Evolutionary conservation across 2,329 filamentous ascomycete species (phyloP), one percentile per base, ranked within the genome.

Genomic region (Xylaria sp.): DNA sequence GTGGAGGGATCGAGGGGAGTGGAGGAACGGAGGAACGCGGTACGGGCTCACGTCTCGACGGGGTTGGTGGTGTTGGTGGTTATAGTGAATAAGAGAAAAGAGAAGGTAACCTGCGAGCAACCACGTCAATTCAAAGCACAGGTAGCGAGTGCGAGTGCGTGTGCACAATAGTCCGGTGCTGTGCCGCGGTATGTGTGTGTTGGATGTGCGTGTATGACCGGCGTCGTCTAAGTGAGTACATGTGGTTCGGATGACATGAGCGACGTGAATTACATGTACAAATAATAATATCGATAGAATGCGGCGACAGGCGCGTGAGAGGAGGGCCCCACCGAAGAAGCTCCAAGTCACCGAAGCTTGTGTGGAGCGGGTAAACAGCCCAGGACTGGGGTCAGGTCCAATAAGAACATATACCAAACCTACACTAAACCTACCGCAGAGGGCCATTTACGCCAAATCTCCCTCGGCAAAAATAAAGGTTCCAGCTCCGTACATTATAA

Each of bases 291-390:
- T 33, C 7, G 33, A 38, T 13, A 53, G 48, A 51, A 53, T 53
- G 49, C 49, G 49, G 49, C 46, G 5, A 28, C 15, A 26, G 49
- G 49, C 49, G 49, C 49, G 49, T 53, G 26, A 33, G 31, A 28
- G 15, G 49, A 53, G 15, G 40, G 26, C 26, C 49, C 49, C 49
- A 53, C 49, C 6, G 49, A 33, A 53, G n/a, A 33, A 53, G 49
- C 49, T 53, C 49, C 49, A 38, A 53, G 49, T 31, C 49, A 53
- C 49, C 49, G 26, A 53, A 53, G 49, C 49, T 53, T 23, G 49
- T 53, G 48, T 51, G 48, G 48, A 26, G 26, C 48, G 48, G 49
- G 28, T 53, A 53, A 53, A 53, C 49, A 53, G 49, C 48, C 13
- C 15, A 51, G 3, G 11, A 11, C 23, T 28, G 23, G 11, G 46